phyloP scores from a whole-genome alignment of 192 early-diverging fungal genomes.

The Dissophora globulifera region DNA sequence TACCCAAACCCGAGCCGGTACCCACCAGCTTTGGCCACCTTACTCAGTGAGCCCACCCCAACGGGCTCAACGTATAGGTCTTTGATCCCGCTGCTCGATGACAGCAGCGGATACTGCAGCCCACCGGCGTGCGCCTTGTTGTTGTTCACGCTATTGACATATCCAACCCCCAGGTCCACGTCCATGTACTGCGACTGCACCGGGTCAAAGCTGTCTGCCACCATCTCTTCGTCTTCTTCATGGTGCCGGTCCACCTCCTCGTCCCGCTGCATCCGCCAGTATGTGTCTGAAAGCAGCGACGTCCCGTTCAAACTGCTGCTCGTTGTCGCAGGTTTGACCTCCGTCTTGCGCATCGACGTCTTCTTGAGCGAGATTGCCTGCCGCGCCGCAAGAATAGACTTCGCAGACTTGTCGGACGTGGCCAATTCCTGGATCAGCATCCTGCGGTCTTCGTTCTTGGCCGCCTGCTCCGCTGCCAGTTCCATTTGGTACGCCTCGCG shows the following conservation, averaged over 20 bases:
- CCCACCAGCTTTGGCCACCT: constrained; percentile 40
- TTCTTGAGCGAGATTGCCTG: constrained; percentile 58
- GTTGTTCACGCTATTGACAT: constrained; percentile 52
- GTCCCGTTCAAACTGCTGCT: background rate
- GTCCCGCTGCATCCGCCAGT: constrained; percentile 40
- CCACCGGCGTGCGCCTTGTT: constrained; percentile 54
- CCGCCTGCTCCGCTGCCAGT: constrained; percentile 75
- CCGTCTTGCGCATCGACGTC: constrained; percentile 59
- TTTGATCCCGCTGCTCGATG: constrained; percentile 47
- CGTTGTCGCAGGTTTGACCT: constrained; percentile 19
- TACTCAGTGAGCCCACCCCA: constrained; percentile 16
- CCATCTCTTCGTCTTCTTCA: constrained; percentile 35
- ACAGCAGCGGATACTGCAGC: constrained; percentile 37
- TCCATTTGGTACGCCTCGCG: constrained; percentile 77
- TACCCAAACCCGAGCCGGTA: constrained; percentile 45
- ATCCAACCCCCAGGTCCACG: constrained; percentile 47
- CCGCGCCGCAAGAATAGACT: constrained; percentile 56
- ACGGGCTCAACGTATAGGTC: constrained; percentile 35
- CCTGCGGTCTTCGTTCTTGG: constrained; percentile 72
- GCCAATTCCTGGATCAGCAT: constrained; percentile 81
- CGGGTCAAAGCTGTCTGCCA: constrained; percentile 27
- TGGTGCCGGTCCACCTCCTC: constrained; percentile 36
- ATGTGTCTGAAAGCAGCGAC: constrained; percentile 32
- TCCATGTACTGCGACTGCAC: constrained; percentile 49
- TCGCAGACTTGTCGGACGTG: constrained; percentile 61